Conservation (phyloP, 1,284 basidiomycete species). For the Irpex lacteus region DNA sequence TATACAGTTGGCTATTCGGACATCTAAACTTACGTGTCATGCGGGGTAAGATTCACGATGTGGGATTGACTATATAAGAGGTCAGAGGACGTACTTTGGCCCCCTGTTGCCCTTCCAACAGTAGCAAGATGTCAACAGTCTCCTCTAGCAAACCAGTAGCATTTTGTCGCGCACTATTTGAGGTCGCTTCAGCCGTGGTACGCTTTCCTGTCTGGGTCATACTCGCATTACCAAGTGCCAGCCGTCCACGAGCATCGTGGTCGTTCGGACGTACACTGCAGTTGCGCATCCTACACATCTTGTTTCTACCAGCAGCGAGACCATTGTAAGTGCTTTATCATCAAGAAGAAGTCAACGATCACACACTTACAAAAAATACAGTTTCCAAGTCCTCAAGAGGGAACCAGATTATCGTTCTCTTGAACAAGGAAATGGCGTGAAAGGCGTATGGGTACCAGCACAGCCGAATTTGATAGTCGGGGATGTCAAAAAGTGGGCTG, state of each 20-base stretch:
- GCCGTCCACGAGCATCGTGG: conserved; percentile 2
- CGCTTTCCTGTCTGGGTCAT: conserved; percentile 4
- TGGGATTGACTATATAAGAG: too few species aligned
- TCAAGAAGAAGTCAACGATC: neutral
- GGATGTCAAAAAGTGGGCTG: conserved; percentile 43
- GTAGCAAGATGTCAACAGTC: too few species aligned
- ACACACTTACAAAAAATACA: neutral
- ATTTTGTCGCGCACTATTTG: neutral
- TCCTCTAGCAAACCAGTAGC: too few species aligned
- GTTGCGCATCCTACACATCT: neutral
- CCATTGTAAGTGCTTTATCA: neutral
- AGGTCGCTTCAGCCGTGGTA: neutral
- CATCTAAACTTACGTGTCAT: too few species aligned
- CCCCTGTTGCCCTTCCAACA: too few species aligned
- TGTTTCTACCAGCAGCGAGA: neutral
- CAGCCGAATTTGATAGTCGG: conserved; percentile 42
- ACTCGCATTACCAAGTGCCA: neutral
- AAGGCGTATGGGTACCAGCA: conserved; percentile 47
- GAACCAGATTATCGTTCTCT: conserved; percentile 4
- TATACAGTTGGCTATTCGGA: too few species aligned
- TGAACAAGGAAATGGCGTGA: neutral
- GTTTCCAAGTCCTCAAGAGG: neutral
- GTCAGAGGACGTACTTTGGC: too few species aligned
- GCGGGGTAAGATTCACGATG: too few species aligned
- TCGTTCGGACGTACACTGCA: conserved; percentile 1